phyloP scores from a whole-genome alignment of 176 grass and related monocot genomes.

The Saccharum officinarum region DNA sequence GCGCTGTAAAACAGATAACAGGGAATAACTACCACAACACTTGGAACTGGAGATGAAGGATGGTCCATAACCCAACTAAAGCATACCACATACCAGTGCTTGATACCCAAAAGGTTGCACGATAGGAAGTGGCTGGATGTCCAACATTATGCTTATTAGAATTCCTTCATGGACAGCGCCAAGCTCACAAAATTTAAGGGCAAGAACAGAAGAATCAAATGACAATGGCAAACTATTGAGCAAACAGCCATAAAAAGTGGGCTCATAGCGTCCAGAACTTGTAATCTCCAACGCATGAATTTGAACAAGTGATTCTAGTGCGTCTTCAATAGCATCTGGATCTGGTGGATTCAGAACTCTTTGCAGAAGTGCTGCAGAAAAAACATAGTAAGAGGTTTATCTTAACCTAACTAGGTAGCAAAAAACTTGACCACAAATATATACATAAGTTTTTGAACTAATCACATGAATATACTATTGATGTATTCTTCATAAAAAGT shows the following conservation, averaged over 20 bases:
- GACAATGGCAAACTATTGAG: slow-evolving; percentile 86
- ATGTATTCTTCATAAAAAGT: neutral
- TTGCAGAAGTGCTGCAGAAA: slow-evolving; percentile 63
- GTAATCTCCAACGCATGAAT: slow-evolving; percentile 67
- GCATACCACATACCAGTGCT: slow-evolving; percentile 80
- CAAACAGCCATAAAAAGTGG: slow-evolving; percentile 83
- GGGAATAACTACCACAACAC: slow-evolving; percentile 24
- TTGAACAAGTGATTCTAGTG: slow-evolving; percentile 65
- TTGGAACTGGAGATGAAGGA: slow-evolving; percentile 9
- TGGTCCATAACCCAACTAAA: neutral
- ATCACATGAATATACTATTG: neutral
- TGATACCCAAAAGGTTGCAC: slow-evolving; percentile 80
- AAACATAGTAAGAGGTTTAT: slow-evolving; percentile 20
- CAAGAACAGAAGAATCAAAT: slow-evolving; percentile 74
- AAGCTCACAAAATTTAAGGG: slow-evolving; percentile 78
- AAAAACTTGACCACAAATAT: neutral
- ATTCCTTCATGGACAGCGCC: slow-evolving; percentile 73
- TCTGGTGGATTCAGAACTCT: slow-evolving; percentile 77
- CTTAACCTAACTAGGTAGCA: slow-evolving; percentile 19
- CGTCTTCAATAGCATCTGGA: slow-evolving; percentile 56
- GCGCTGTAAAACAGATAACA: slow-evolving; percentile 53
- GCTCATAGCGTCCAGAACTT: slow-evolving; percentile 57
- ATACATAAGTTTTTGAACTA: neutral
- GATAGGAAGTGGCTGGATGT: slow-evolving; percentile 84
- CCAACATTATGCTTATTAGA: slow-evolving; percentile 77